phyloP scores from a whole-genome alignment of 495 filamentous ascomycete genomes.

The Haplographium delicatum region DNA sequence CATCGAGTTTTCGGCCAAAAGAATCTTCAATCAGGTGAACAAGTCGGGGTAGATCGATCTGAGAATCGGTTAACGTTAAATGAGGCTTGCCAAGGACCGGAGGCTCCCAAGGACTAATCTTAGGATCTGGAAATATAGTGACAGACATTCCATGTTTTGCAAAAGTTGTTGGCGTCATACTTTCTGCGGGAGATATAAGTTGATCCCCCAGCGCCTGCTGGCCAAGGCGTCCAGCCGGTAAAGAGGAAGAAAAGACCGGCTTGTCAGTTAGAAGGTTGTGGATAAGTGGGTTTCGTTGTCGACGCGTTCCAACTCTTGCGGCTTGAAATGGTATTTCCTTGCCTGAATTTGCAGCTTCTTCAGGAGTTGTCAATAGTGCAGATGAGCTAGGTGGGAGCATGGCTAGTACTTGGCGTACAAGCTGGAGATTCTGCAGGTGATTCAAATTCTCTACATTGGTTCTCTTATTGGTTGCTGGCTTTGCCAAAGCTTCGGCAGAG shows the following conservation, averaged over 20 bases:
- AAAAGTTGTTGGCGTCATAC: conserved; percentile 62
- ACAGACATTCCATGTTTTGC: conserved; percentile 88
- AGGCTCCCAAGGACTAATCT: conserved; percentile 57
- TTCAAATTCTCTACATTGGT: conserved; percentile 12
- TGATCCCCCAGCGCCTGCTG: conserved; percentile 8
- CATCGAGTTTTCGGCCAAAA: conserved; percentile 80
- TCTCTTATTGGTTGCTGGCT: background rate
- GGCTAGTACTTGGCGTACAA: conserved; percentile 61
- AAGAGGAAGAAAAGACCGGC: conserved; percentile 82
- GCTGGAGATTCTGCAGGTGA: conserved; percentile 68
- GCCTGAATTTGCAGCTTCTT: conserved; percentile 68
- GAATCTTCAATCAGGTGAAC: conserved; percentile 90
- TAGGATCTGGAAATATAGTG: conserved; percentile 70
- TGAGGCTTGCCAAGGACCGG: conserved; percentile 46
- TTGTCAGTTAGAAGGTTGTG: conserved; percentile 97
- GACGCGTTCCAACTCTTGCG: conserved; percentile 64
- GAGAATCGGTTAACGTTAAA: conserved; percentile 66
- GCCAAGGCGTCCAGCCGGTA: conserved; percentile 61
- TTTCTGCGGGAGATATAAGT: conserved; percentile 14
- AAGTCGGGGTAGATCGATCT: conserved; percentile 76
- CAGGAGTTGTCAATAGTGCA: conserved; percentile 77
- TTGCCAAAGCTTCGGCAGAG: background rate
- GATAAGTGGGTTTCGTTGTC: conserved; percentile 84
- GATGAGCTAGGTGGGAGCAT: conserved; percentile 84
- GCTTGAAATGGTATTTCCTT: conserved; percentile 36